Evolutionary conservation across 2,329 filamentous ascomycete genomes (phyloP).

Genomic region (Cephalotrichum gorgonifer): DNA sequence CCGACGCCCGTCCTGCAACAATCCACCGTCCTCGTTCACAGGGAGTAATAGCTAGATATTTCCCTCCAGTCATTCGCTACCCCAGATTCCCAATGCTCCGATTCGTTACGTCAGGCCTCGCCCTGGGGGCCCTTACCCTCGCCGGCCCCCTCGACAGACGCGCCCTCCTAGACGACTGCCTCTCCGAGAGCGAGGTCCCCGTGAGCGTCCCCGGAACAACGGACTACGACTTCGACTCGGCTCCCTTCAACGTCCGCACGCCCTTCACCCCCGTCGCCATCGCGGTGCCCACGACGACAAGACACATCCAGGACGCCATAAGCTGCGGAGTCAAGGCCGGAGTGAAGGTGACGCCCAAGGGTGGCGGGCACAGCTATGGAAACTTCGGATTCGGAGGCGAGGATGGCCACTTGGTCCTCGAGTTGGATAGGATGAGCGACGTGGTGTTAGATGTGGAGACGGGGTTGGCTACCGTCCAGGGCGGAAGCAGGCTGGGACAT

Average conservation of each 20-base stretch:
- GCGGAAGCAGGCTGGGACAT: slow-evolving; percentile 31
- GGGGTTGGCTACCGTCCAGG: slow-evolving; percentile 23
- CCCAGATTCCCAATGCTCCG: background rate
- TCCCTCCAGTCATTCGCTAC: background rate
- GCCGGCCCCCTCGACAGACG: slow-evolving; percentile 2
- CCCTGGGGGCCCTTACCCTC: background rate
- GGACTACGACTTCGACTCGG: slow-evolving; percentile 21
- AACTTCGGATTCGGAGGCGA: slow-evolving; percentile 34
- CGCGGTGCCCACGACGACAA: slow-evolving; percentile 18
- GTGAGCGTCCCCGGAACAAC: background rate
- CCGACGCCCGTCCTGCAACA: too few relatives aligned
- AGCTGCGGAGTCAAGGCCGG: slow-evolving; percentile 28
- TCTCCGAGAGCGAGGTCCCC: background rate
- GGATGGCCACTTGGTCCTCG: slow-evolving; percentile 28
- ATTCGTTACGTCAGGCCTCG: background rate
- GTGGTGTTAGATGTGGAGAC: slow-evolving; percentile 19
- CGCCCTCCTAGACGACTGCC: slow-evolving; percentile 2
- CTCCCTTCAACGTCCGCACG: slow-evolving; percentile 22
- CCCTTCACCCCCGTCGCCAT: slow-evolving; percentile 19
- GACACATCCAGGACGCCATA: slow-evolving; percentile 33
- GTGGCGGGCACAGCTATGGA: slow-evolving; percentile 43
- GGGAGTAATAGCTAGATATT: background rate
- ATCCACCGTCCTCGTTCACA: too few relatives aligned
- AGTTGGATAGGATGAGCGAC: slow-evolving; percentile 26
- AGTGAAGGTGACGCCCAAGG: slow-evolving; percentile 37